Evolutionary conservation across 2,329 filamentous ascomycete genomes (phyloP).

Genomic region (Colletotrichum theobromicola): DNA sequence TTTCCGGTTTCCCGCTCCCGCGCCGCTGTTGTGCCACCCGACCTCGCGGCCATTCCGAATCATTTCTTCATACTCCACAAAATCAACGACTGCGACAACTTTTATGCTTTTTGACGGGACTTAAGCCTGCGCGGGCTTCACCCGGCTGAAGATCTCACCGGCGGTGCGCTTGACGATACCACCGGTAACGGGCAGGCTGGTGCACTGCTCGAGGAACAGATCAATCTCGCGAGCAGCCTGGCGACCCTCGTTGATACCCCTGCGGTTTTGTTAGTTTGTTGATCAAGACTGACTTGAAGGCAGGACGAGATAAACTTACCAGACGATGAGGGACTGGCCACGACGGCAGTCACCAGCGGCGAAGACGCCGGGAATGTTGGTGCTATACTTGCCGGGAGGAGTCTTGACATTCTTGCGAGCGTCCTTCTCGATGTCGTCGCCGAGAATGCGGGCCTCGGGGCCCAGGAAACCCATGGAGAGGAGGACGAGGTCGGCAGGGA

Average conservation of each 20-base stretch:
- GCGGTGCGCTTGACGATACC: slow-evolving; percentile 89
- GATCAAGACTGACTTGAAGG: background rate
- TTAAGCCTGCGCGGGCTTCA: slow-evolving; percentile 25
- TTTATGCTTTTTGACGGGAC: background rate
- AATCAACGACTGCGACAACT: background rate
- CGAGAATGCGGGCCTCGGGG: slow-evolving; percentile 86
- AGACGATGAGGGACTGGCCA: slow-evolving; percentile 95
- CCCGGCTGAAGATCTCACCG: slow-evolving; percentile 65
- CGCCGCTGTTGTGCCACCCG: background rate
- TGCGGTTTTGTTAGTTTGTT: slow-evolving; percentile 43
- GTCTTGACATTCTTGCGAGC: slow-evolving; percentile 97
- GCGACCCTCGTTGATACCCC: slow-evolving; percentile 97
- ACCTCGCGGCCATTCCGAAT: background rate
- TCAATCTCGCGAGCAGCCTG: slow-evolving; percentile 93
- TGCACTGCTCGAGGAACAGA: slow-evolving; percentile 80
- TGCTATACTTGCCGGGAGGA: slow-evolving; percentile 82
- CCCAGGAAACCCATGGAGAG: slow-evolving; percentile 98
- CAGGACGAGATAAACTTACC: slow-evolving; percentile 61
- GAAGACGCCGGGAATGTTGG: slow-evolving; percentile 87
- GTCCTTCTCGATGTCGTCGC: slow-evolving; percentile 89
- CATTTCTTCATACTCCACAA: background rate
- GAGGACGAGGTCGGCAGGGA: slow-evolving; percentile 92
- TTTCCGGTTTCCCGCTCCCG: background rate
- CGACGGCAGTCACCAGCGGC: slow-evolving; percentile 94
- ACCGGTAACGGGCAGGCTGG: slow-evolving; percentile 85